phyloP scores from a whole-genome alignment of 495 filamentous ascomycete genomes.

The Podospora conica region DNA sequence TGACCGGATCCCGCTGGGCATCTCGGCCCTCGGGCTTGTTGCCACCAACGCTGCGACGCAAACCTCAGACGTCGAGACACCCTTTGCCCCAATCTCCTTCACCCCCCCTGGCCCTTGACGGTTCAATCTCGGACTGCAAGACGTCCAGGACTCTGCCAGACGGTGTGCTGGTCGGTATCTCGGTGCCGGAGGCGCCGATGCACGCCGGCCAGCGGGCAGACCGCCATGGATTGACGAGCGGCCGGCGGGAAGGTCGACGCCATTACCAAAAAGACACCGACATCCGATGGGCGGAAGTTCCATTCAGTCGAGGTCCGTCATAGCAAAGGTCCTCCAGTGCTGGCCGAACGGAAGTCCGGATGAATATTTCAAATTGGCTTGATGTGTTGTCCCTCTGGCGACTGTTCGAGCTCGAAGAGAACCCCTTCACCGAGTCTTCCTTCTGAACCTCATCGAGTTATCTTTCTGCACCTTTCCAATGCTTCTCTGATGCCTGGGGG shows the following conservation, averaged over 20 bases:
- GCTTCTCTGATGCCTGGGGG: not conserved
- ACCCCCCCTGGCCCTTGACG: not conserved
- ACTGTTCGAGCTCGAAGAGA: not conserved
- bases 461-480: not conserved
- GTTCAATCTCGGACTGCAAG: not conserved
- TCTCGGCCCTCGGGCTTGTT: not conserved
- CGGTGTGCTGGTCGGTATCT: not conserved
- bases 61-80: not conserved
- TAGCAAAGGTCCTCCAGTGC: not conserved
- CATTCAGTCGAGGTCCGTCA: not conserved
- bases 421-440: not conserved
- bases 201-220: not conserved
- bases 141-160: not conserved
- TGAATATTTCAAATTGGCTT: too few species aligned
- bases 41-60: not conserved
- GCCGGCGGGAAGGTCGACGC: not conserved
- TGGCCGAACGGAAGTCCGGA: not conserved
- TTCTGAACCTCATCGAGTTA: not conserved
- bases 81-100: not conserved
- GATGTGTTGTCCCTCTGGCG: not conserved
- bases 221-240: not conserved
- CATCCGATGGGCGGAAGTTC: not conserved
- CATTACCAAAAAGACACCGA: not conserved
- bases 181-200: not conserved
- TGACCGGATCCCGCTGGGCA: slow-evolving; percentile 4